Conservation (phyloP, 1,139 yeast genomes). For the Pneumocystis carinii region DNA sequence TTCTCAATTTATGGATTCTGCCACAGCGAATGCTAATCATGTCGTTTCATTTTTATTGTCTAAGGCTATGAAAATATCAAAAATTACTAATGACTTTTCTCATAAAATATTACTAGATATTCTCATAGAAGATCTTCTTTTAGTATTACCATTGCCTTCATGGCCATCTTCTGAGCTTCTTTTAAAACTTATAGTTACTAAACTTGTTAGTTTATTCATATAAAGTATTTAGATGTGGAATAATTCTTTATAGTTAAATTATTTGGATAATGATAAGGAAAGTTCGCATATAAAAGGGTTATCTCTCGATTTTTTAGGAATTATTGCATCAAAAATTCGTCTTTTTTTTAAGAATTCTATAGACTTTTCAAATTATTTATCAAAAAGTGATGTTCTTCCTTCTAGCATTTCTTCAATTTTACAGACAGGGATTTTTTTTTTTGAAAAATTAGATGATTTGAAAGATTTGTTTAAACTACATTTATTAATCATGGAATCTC, state of each 20-base stretch:
- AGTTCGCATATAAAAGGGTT: constrained; percentile 33
- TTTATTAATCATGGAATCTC: neutral
- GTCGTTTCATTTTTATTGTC: constrained; percentile 18
- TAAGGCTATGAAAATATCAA: constrained; percentile 17
- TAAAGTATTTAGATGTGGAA: neutral
- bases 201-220: neutral
- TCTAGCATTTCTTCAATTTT: neutral
- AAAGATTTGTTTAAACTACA: neutral
- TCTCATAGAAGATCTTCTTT: constrained; percentile 41
- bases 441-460: neutral
- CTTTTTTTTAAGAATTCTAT: neutral
- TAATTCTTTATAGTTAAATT: neutral
- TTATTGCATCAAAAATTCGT: constrained; percentile 35
- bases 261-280: constrained; percentile 25
- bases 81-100: constrained; percentile 18
- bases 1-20: constrained; percentile 22
- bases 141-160: constrained; percentile 38
- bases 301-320: constrained; percentile 42
- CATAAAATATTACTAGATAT: constrained; percentile 30
- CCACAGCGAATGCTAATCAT: constrained; percentile 29
- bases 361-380: neutral
- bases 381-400: neutral
- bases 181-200: neutral
- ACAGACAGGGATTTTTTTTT: neutral
- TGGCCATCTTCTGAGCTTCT: constrained; percentile 43